phyloP scores from a whole-genome alignment of 768 basidiomycete genomes.

The Tricholoma hemisulphureum region DNA sequence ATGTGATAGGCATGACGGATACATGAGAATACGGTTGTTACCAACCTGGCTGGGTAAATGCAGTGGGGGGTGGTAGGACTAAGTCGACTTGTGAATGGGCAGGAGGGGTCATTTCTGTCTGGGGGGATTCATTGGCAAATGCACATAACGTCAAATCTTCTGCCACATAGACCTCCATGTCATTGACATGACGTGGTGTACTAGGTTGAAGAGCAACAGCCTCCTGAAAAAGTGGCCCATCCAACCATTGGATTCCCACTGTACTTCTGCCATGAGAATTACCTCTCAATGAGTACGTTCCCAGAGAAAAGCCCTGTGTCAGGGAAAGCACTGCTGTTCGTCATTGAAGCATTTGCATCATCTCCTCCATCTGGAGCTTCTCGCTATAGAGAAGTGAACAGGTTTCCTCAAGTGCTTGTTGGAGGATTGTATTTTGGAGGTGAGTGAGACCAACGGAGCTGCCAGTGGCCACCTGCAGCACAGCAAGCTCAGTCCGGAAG shows the following conservation, averaged over 20 bases:
- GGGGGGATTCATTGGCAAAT: constrained; percentile 10
- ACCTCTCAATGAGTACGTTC: constrained; percentile 4
- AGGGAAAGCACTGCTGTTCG: constrained; percentile 15
- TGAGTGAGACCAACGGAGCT: constrained; percentile 16
- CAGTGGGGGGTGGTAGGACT: constrained; percentile 17
- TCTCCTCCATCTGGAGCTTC: background rate
- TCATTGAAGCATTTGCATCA: constrained; percentile 8
- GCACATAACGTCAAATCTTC: constrained; percentile 2
- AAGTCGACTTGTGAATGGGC: constrained; percentile 20
- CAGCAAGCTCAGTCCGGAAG: constrained; percentile 19
- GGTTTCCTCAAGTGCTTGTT: constrained; percentile 16
- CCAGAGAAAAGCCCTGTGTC: constrained; percentile 11
- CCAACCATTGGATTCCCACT: background rate
- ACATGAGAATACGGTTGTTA: no score
- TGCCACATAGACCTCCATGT: constrained; percentile 1
- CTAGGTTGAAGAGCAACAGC: background rate
- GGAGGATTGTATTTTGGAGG: constrained; percentile 21
- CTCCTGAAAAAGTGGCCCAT: background rate
- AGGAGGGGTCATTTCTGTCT: background rate
- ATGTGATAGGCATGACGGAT: no score
- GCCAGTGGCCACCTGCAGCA: constrained; percentile 17
- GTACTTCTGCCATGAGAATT: no score
- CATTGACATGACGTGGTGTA: background rate
- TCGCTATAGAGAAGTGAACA: background rate
- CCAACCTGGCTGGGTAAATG: constrained; percentile 21